A percentile compares a stretch with the other conserved stretches of the same genome.
phyloP scores from a whole-genome alignment of 192 early-diverging fungal species.

The Oehlia diaphana region DNA sequence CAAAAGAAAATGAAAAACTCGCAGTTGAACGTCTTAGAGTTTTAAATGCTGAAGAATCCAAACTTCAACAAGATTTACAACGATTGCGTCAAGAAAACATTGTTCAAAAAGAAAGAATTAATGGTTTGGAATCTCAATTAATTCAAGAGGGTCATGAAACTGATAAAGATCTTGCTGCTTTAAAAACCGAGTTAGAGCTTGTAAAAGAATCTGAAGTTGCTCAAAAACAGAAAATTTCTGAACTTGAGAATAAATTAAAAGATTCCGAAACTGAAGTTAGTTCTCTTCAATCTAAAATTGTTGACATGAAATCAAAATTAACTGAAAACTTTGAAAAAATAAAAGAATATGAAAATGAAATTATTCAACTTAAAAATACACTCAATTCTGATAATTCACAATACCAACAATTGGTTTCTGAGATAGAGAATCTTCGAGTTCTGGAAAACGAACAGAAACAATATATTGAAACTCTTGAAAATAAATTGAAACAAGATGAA shows the following conservation, averaged over 20 bases:
- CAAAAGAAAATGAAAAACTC: background rate
- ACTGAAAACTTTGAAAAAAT: background rate
- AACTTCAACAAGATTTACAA: constrained; percentile 1
- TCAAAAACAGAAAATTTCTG: background rate
- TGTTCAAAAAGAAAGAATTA: constrained; percentile 10
- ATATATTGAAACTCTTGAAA: background rate
- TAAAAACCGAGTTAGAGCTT: background rate
- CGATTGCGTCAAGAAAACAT: background rate
- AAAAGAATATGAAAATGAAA: too few relatives aligned
- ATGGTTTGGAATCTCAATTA: constrained; percentile 1
- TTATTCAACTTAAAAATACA: too few relatives aligned
- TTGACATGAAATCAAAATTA: background rate
- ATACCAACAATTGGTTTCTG: too few relatives aligned
- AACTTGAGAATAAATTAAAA: constrained; percentile 20
- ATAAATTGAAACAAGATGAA: background rate
- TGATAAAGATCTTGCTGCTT: background rate
- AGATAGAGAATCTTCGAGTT: background rate
- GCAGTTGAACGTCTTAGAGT: background rate
- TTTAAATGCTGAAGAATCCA: background rate
- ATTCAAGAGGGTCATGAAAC: background rate
- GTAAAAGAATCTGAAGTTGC: background rate
- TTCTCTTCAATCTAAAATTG: background rate
- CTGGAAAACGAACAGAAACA: background rate
- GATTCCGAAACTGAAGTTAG: background rate
- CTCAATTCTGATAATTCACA: too few relatives aligned